Evolutionary conservation across 306 rosid genomes (phyloP).

Genomic region (Ammopiptanthus mongolicus): DNA sequence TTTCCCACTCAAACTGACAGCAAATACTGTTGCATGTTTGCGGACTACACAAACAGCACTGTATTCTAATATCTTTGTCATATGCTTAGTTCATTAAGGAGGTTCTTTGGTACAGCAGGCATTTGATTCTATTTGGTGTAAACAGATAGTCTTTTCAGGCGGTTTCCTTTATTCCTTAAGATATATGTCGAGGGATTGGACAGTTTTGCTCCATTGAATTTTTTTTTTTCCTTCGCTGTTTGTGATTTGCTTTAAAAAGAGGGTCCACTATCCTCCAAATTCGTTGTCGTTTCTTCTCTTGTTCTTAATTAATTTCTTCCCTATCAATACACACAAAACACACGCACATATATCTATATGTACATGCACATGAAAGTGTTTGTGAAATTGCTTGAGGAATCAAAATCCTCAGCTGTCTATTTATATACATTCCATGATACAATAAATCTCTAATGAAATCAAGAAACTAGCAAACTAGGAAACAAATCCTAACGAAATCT

Average conservation of each 20-base stretch:
- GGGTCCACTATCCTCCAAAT: not conserved
- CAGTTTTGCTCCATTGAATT: not conserved
- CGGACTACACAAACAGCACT: not conserved
- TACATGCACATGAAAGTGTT: no score
- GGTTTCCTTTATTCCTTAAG: no score
- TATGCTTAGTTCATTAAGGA: not conserved
- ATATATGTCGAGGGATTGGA: not conserved
- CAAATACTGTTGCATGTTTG: not conserved
- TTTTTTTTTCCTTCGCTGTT: not conserved
- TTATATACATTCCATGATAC: no score
- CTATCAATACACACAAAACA: no score
- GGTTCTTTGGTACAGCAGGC: not conserved
- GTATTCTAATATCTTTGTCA: not conserved
- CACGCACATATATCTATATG: no score
- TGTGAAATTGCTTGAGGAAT: no score
- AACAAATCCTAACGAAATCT: no score
- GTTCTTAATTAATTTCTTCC: no score
- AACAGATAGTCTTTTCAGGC: not conserved
- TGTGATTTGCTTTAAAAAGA: not conserved
- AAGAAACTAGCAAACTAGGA: no score
- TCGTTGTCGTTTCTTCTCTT: not conserved
- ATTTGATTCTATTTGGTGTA: not conserved
- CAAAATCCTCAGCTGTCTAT: no score
- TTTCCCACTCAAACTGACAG: conserved; percentile 1
- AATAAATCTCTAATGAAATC: no score